Evolutionary conservation across 768 basidiomycete species (phyloP), one percentile per base, ranked within the genome.

Genomic region (Mycena vitilis): DNA sequence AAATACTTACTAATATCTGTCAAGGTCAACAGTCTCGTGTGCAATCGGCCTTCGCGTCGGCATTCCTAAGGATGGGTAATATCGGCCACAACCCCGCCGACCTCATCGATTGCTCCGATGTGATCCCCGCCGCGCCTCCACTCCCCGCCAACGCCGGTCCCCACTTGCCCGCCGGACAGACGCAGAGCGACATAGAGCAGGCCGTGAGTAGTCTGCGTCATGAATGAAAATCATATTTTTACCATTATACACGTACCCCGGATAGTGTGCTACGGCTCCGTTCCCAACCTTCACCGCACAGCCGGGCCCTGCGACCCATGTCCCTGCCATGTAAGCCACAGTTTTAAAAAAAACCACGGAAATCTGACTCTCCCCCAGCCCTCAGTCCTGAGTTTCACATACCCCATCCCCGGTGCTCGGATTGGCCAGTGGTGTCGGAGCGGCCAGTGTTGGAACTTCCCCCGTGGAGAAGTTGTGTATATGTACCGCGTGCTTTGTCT

Each of bases 1-100:
- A n/a, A n/a, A n/a, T n/a, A 36, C 44, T 37, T 4, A 49, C 5
- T 23, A 2, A 25, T 25, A 3, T 60, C 18, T 20, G n/a, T 36
- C 5, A 3, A 60, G 58, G 58, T 2, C 68, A 77, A 64, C 75
- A 73, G 52, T 13, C 58, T 13, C 69, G 65, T 65, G 68, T 75
- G 69, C 47, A 64, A 13, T 37, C 51, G 15, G 64, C 68, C 12
- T 76, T 77, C 66, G 40, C 64, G 48, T 45, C 34, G 22, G 72
- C 71, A 22, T 73, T 75, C 67, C 34, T 68, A 44, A 74, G 70
- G 71, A 64, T 77, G 49, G 37, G 70, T 38, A 56, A 70, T 10
- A 65, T 76, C 51, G 76, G 75, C 7, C 70, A 74, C 40, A 60
- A 73, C 65, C 48, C 60, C 10, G 53, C 65, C 23, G 53, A 56